Percentiles rank a stretch among this genome's conserved stretches.
Evolutionary conservation across 345 rosid species (phyloP).

Genomic region (Salix brachista): DNA sequence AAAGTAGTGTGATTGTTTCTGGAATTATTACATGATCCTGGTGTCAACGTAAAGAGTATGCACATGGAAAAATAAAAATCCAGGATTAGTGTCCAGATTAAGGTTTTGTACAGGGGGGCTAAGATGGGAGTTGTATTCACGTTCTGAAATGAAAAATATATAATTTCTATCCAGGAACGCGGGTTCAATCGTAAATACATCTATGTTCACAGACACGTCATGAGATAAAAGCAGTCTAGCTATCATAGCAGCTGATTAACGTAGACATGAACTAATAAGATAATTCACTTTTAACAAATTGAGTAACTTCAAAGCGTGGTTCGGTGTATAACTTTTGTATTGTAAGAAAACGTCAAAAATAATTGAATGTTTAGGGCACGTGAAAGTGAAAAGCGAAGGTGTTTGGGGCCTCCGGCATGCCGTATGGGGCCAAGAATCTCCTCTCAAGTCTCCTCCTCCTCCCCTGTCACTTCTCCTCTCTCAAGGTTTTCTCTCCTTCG

Average conservation of each 20-base stretch:
- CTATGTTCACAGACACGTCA: background rate
- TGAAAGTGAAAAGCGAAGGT: slow-evolving; percentile 11
- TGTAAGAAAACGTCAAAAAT: background rate
- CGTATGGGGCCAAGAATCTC: slow-evolving; percentile 24
- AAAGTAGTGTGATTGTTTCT: background rate
- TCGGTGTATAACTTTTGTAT: background rate
- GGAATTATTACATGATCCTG: background rate
- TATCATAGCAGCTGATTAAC: background rate
- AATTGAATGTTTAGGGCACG: slow-evolving; percentile 24
- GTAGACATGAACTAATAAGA: background rate
- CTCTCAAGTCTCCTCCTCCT: background rate
- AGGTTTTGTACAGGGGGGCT: too few relatives aligned
- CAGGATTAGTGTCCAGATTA: background rate
- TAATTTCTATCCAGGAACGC: too few relatives aligned
- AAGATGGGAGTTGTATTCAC: too few relatives aligned
- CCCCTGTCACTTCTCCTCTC: background rate
- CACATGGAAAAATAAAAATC: background rate
- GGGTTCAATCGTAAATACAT: too few relatives aligned
- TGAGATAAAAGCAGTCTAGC: background rate
- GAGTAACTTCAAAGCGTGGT: slow-evolving; percentile 2
- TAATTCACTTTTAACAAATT: background rate
- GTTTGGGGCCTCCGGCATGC: slow-evolving; percentile 7
- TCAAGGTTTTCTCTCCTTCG: background rate
- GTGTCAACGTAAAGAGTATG: background rate
- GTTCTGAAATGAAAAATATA: too few relatives aligned